Evolutionary conservation across 2,329 filamentous ascomycete species (phyloP).

Genomic region (Trichophyton mentagrophytes): DNA sequence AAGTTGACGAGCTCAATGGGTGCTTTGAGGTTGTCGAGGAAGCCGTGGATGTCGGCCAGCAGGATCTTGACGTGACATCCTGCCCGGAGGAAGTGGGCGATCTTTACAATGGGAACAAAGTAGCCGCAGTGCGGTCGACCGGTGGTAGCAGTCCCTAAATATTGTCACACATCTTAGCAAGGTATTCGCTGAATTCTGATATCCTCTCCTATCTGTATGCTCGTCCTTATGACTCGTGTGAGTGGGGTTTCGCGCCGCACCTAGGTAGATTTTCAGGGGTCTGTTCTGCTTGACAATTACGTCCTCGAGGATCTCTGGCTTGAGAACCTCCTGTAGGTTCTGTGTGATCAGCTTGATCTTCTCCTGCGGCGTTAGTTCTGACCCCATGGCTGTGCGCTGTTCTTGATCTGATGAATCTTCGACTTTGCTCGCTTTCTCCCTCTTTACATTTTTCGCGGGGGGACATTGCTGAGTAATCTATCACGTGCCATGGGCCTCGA

Average conservation of each 20-base stretch:
- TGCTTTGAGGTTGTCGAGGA: slow-evolving; percentile 51
- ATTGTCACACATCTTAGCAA: background rate
- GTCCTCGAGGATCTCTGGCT: slow-evolving; percentile 67
- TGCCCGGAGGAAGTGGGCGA: slow-evolving; percentile 68
- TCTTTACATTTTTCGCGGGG: background rate
- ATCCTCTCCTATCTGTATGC: slow-evolving; percentile 4
- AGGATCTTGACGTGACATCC: slow-evolving; percentile 68
- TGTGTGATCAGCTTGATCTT: slow-evolving; percentile 64
- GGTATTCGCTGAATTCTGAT: background rate
- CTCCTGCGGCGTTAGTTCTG: slow-evolving; percentile 34
- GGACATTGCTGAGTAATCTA: background rate
- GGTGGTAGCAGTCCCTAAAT: slow-evolving; percentile 59
- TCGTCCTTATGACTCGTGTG: background rate
- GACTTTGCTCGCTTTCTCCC: background rate
- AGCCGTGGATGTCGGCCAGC: slow-evolving; percentile 49
- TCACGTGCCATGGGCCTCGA: background rate
- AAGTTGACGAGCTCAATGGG: slow-evolving; percentile 67
- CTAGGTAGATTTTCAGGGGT: slow-evolving; percentile 71
- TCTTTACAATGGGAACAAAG: slow-evolving; percentile 72
- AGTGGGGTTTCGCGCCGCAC: slow-evolving; percentile 24
- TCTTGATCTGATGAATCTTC: background rate
- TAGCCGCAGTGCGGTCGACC: slow-evolving; percentile 76
- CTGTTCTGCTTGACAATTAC: slow-evolving; percentile 56
- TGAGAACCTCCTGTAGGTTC: slow-evolving; percentile 72
- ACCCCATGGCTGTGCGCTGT: slow-evolving; percentile 9